These are phyloP conservation scores for Arachis stenosperma DNA, from an alignment of 306 rosid genomes.

Conservation along the genomic window DNA sequence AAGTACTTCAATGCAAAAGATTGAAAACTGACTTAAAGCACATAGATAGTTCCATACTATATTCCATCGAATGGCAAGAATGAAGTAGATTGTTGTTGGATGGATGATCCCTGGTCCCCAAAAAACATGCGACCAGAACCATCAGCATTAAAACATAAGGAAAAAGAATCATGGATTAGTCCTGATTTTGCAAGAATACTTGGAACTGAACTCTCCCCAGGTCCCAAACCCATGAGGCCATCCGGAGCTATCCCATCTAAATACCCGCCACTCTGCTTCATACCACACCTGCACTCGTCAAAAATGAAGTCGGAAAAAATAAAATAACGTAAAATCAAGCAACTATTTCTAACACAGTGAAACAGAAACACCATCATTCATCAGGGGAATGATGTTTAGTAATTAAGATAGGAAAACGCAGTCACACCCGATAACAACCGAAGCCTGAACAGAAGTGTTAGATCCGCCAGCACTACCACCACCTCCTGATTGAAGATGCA, in stretches of 20 bases:
- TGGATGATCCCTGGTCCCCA: conserved; percentile 78
- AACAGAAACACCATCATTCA: conserved; percentile 19
- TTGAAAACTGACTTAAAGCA: conserved; percentile 26
- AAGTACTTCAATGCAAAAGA: conserved; percentile 23
- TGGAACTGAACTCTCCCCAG: conserved; percentile 84
- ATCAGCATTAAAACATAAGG: conserved; percentile 76
- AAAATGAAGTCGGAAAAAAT: conserved; percentile 30
- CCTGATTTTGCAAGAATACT: conserved; percentile 84
- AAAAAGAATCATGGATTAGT: conserved; percentile 73
- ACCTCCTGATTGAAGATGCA: conserved; percentile 72
- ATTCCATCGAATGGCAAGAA: conserved; percentile 72
- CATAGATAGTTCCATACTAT: conserved; percentile 52
- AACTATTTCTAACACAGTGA: background rate
- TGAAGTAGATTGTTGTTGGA: conserved; percentile 82
- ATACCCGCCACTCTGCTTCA: conserved; percentile 94
- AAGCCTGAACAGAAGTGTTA: conserved; percentile 67
- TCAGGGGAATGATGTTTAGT: conserved; percentile 26
- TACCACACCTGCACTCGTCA: conserved; percentile 76
- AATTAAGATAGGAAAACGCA: conserved; percentile 27
- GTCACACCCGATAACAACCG: conserved; percentile 80
- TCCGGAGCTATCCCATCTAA: conserved; percentile 94
- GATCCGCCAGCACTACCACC: conserved; percentile 38
- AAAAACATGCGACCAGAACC: conserved; percentile 83
- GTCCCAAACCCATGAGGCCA: conserved; percentile 92
- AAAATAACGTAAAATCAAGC: background rate